Percentiles rank a stretch among this genome's conserved stretches.
Evolutionary conservation across 805 yeast species (phyloP).

Genomic region (Cyberlindnera suaveolens): DNA sequence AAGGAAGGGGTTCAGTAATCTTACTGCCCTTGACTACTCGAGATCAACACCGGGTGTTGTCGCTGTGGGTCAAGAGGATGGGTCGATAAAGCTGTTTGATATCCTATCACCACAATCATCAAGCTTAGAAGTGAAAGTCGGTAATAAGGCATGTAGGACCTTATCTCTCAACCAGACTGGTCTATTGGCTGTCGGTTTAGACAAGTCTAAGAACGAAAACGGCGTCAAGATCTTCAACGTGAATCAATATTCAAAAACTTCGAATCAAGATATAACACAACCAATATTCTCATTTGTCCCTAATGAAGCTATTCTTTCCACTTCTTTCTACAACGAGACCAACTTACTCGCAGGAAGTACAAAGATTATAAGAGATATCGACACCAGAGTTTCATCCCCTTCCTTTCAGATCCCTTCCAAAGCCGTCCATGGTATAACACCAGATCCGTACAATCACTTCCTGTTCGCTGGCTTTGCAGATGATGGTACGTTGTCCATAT

Average conservation of each 20-base stretch:
- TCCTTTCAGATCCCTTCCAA: constrained; percentile 70
- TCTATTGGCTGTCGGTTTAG: constrained; percentile 71
- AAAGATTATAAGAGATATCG: constrained; percentile 73
- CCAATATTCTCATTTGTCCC: constrained; percentile 55
- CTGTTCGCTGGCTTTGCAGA: constrained; percentile 74
- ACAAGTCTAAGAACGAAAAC: constrained; percentile 52
- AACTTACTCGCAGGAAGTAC: constrained; percentile 68
- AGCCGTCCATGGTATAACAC: constrained; percentile 58
- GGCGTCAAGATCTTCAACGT: constrained; percentile 79
- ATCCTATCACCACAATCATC: constrained; percentile 32
- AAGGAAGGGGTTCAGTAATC: constrained; percentile 58
- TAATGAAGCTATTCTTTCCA: constrained; percentile 69
- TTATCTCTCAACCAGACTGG: constrained; percentile 62
- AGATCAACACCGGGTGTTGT: constrained; percentile 47
- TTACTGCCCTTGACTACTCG: constrained; percentile 65
- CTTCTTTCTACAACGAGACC: constrained; percentile 58
- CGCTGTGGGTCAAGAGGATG: constrained; percentile 72
- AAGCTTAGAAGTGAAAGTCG: constrained; percentile 30
- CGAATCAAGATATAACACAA: constrained; percentile 44
- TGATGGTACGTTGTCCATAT: constrained; percentile 77
- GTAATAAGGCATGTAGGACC: constrained; percentile 69
- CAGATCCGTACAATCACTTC: constrained; percentile 63
- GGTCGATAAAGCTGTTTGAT: constrained; percentile 58
- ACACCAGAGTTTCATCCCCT: constrained; percentile 59
- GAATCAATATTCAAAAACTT: constrained; percentile 45